A percentile compares a stretch with the other conserved stretches of the same genome.
Conservation (phyloP, 164 flowering plant species). For the Pachysandra terminalis region DNA sequence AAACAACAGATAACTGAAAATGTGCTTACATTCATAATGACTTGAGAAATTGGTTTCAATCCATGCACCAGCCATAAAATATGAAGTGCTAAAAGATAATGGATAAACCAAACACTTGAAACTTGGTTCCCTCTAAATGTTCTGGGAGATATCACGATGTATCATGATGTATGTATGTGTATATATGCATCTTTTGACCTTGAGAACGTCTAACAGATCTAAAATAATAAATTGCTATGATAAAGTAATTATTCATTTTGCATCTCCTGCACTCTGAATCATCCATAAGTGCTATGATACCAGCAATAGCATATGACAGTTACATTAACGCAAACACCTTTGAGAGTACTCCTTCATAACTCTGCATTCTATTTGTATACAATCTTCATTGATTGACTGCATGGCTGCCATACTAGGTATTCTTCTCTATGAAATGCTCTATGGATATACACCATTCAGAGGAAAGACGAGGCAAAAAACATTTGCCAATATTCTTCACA, state of each 20-base stretch:
- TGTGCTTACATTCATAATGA: too few relatives aligned
- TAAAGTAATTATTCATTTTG: not conserved
- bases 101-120: not conserved
- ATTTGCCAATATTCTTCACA: slow-evolving; percentile 85
- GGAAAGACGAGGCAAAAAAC: slow-evolving; percentile 98
- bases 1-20: too few relatives aligned
- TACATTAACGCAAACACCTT: not conserved
- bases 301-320: too few relatives aligned
- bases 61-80: not conserved
- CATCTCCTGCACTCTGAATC: not conserved
- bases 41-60: not conserved
- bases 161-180: too few relatives aligned
- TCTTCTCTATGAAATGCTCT: slow-evolving; percentile 93
- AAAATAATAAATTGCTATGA: not conserved
- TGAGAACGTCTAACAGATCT: not conserved
- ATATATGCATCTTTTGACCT: too few relatives aligned
- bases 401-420: slow-evolving; percentile 45
- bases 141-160: not conserved
- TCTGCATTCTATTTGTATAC: not conserved
- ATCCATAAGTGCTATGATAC: not conserved
- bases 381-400: not conserved
- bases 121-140: not conserved
- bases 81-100: not conserved
- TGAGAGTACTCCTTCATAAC: not conserved
- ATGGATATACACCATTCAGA: slow-evolving; percentile 95